These are phyloP conservation scores for Trichoderma oligosporum DNA, from an alignment of 2,329 filamentous ascomycete species.

Conservation along the genomic window DNA sequence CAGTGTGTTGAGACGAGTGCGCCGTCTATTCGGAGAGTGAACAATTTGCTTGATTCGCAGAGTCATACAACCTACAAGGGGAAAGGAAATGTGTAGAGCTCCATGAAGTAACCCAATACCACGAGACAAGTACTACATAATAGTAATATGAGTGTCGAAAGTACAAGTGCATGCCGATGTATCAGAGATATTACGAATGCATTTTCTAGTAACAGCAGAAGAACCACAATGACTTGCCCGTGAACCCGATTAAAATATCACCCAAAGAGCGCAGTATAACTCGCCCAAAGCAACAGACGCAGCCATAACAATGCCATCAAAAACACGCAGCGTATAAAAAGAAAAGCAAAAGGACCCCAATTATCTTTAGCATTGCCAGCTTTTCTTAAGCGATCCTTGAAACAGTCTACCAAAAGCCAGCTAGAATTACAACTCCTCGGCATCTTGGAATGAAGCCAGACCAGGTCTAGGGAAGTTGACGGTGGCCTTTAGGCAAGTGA, in stretches of 20 bases:
- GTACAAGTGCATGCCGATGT: background rate
- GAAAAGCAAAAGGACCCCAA: background rate
- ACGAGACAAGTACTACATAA: background rate
- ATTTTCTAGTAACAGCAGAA: background rate
- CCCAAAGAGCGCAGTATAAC: background rate
- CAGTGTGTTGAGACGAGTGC: conserved; percentile 86
- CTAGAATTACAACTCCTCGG: conserved; percentile 40
- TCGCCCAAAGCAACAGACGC: conserved; percentile 5
- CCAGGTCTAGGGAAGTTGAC: conserved; percentile 56
- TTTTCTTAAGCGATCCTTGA: background rate
- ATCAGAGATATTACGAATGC: background rate
- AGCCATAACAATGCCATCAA: conserved; percentile 10
- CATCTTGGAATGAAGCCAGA: conserved; percentile 29
- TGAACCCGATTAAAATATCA: background rate
- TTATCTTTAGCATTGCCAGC: background rate
- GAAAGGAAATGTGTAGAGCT: background rate
- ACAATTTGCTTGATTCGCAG: background rate
- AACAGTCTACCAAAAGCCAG: background rate
- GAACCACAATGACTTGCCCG: conserved; percentile 3
- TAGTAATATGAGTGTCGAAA: background rate
- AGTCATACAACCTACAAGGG: background rate
- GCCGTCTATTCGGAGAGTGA: conserved; percentile 65
- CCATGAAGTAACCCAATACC: background rate
- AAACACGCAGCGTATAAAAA: conserved; percentile 7
- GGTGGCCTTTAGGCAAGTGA: conserved; percentile 81